phyloP scores from a whole-genome alignment of 768 basidiomycete genomes.

The Mycena crocata region DNA sequence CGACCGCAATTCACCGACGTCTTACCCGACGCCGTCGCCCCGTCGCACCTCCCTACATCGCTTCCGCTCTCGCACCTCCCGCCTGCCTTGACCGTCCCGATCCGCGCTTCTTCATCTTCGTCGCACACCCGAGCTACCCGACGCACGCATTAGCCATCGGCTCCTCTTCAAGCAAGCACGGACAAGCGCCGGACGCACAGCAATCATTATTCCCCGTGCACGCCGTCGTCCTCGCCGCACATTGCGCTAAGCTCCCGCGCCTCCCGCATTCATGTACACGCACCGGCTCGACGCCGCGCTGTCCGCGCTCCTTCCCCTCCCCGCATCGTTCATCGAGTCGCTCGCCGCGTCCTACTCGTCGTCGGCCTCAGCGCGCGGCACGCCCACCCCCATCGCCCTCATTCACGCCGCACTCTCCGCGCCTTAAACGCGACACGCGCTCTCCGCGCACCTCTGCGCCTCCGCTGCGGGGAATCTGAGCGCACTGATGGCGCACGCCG shows the following conservation, averaged over 20 bases:
- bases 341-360: constrained; percentile 12
- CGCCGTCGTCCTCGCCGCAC: constrained; percentile 73
- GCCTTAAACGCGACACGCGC: no score
- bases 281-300: constrained; percentile 55
- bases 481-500: constrained; percentile 48
- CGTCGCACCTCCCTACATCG: constrained; percentile 45
- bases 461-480: not conserved
- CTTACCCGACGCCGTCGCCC: constrained; percentile 55
- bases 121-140: constrained; percentile 33
- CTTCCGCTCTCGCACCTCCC: constrained; percentile 46
- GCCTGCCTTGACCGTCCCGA: constrained; percentile 41
- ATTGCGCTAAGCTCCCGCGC: constrained; percentile 73
- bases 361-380: constrained; percentile 39
- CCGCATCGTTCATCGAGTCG: constrained; percentile 24
- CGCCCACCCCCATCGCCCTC: constrained; percentile 44
- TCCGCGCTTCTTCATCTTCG: constrained; percentile 17
- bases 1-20: constrained; percentile 64
- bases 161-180: constrained; percentile 34
- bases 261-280: constrained; percentile 66
- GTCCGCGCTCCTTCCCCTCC: constrained; percentile 54
- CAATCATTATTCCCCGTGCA: constrained; percentile 73
- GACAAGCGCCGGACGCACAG: constrained; percentile 27
- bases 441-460: not conserved
- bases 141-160: constrained; percentile 67
- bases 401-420: constrained; percentile 42